These are phyloP conservation scores for Trichoderma sp. DNA, from an alignment of 2,329 filamentous ascomycete genomes.

Conservation along the genomic window DNA sequence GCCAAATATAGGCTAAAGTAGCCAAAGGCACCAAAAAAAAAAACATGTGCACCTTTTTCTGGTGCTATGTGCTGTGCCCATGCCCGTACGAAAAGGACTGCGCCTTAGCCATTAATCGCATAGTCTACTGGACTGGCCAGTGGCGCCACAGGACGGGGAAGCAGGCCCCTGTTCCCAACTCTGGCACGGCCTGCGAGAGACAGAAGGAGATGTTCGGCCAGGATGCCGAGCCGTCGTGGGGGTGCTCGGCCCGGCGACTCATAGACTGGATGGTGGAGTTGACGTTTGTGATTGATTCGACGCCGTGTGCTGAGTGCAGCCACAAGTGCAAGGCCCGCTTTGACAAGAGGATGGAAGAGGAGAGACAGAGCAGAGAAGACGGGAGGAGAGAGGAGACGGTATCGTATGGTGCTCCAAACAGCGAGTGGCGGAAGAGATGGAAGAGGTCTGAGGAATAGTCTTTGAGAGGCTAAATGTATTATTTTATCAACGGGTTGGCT, in stretches of 20 bases:
- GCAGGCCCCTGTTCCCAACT: conserved; percentile 19
- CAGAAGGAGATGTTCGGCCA: conserved; percentile 4
- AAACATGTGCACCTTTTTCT: conserved; percentile 26
- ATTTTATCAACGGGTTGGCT: background rate
- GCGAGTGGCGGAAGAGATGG: background rate
- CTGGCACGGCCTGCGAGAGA: conserved; percentile 18
- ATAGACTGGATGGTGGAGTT: conserved; percentile 20
- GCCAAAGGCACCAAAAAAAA: background rate
- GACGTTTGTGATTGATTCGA: conserved; percentile 18
- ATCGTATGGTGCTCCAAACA: background rate
- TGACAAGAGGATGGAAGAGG: conserved; percentile 20
- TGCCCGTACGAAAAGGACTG: conserved; percentile 26
- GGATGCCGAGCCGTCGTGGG: conserved; percentile 18
- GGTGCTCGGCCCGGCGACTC: conserved; percentile 11
- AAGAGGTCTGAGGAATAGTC: background rate
- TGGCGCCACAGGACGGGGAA: conserved; percentile 23
- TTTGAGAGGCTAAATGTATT: background rate
- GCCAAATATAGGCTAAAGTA: conserved; percentile 22
- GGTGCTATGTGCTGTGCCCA: conserved; percentile 23
- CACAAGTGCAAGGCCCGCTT: conserved; percentile 15
- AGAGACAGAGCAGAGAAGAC: background rate
- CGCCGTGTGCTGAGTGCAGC: conserved; percentile 14
- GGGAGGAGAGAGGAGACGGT: background rate
- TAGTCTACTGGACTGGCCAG: conserved; percentile 19
- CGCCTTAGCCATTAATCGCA: conserved; percentile 15